Conservation (phyloP, 2,329 filamentous ascomycete species). For the Aspergillus ochraceoroseus region DNA sequence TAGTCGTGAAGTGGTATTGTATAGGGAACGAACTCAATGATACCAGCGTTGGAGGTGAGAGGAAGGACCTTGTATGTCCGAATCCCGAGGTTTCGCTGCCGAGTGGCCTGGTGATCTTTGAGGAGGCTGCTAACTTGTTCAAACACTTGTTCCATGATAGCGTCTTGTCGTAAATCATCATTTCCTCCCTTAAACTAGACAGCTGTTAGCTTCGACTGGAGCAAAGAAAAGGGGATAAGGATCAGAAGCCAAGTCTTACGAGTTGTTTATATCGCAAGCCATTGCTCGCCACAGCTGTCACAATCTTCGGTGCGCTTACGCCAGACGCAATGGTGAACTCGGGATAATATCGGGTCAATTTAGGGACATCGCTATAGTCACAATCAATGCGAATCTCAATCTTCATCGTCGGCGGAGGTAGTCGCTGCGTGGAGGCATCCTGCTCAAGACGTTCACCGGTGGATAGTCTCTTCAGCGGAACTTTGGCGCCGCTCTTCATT, state of each 20-base stretch:
- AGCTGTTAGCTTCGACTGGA: slow-evolving; percentile 11
- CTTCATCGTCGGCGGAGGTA: slow-evolving; percentile 86
- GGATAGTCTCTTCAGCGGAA: slow-evolving; percentile 58
- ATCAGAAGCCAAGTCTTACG: slow-evolving; percentile 43
- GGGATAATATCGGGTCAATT: slow-evolving; percentile 66
- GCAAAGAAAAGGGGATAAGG: neutral
- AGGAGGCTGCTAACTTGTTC: slow-evolving; percentile 88
- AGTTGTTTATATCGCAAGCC: slow-evolving; percentile 81
- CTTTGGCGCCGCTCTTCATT: slow-evolving; percentile 63
- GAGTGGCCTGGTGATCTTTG: slow-evolving; percentile 76
- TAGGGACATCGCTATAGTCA: slow-evolving; percentile 72
- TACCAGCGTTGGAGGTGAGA: slow-evolving; percentile 73
- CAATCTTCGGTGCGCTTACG: slow-evolving; percentile 87
- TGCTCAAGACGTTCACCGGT: slow-evolving; percentile 61
- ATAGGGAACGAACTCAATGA: slow-evolving; percentile 95
- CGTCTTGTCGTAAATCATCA: slow-evolving; percentile 93
- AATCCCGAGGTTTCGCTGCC: slow-evolving; percentile 82
- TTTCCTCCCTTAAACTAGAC: slow-evolving; percentile 80
- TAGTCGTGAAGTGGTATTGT: slow-evolving; percentile 90
- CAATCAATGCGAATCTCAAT: slow-evolving; percentile 67
- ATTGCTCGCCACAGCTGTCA: slow-evolving; percentile 73
- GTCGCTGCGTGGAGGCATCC: slow-evolving; percentile 58
- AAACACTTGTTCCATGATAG: slow-evolving; percentile 99
- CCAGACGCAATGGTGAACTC: slow-evolving; percentile 82
- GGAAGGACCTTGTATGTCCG: slow-evolving; percentile 96